Base-by-base conservation (phyloP, 768 basidiomycete genomes). In the Suillus alpinus region DNA sequence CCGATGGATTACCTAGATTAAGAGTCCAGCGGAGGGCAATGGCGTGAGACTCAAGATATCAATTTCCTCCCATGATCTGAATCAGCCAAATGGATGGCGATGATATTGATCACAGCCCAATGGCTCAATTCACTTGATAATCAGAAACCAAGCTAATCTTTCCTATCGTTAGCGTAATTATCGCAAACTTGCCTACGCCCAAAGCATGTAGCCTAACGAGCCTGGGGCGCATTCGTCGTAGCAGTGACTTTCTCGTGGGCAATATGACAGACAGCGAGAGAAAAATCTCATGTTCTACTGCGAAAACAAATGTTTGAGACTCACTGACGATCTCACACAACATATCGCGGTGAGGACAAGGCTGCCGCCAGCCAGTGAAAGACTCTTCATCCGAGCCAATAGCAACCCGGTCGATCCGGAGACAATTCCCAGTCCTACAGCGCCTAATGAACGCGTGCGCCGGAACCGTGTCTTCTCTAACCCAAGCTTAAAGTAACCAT, bases 1-100 rank as follows among this genome's bases (percentile, higher is more conserved):
- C 46, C 55, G 68, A 69, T 65, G 67, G 68, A 72, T 72, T 62
- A 16, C 23, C 32, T 51, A 68, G 69, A 74, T 68, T 46, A 68
- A 69, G 44, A 59, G 52, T 32, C 26, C 53, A 58, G 3, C 59
- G 32, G 53, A 51, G 46, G 20, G 29, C 37, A 44, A 44, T 26
- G 57, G 63, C 72, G 71, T 72, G 69, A 63, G 65, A 69, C 52
- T 50, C 31, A 43, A 26, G 6, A 55, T 40, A 50, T 41, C 50
- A 43, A 43, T 59, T 59, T 60, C n/a, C 63, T 67, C 65, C 60
- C 60, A 62, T 65, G 63, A 53, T 34, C 37, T 34, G 50, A 59
- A n/a, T 57, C 51, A 39, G 37, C 37, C 59, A 56, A 32, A 59
- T 32, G 44, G 18, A 31, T 50, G 18, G 29, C 18, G 18, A n/a